phyloP scores from a whole-genome alignment of 73 alveolate genomes.

The Blepharisma stoltei region DNA sequence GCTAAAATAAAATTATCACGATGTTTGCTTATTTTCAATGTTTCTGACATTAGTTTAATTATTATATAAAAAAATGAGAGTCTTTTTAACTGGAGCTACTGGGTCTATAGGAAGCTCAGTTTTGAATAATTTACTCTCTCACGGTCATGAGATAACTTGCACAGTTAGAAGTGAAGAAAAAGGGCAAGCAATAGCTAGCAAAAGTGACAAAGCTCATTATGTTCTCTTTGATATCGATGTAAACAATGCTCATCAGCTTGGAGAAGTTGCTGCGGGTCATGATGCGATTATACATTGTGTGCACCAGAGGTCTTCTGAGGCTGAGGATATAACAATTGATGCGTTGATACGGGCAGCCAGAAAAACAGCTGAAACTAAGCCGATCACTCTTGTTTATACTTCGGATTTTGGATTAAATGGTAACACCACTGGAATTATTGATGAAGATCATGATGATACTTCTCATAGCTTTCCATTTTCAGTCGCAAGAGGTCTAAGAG shows the following conservation, averaged over 20 bases:
- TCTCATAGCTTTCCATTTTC: no score
- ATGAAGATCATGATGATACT: no score
- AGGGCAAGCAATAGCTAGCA: not conserved
- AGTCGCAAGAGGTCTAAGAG: no score
- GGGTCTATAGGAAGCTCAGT: constrained; percentile 15
- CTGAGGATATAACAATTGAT: not conserved
- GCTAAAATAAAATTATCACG: no score
- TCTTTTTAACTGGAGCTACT: constrained; percentile 9
- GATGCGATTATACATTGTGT: not conserved
- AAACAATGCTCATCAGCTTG: not conserved
- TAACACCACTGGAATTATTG: no score
- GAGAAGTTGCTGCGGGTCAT: not conserved
- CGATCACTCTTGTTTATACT: not conserved
- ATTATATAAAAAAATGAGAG: not conserved
- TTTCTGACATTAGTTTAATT: no score
- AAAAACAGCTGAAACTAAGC: not conserved
- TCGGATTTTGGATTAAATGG: not conserved
- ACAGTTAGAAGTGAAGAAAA: constrained; percentile 14
- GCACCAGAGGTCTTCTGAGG: not conserved
- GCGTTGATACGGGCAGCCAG: constrained; percentile 6
- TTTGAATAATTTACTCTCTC: not conserved
- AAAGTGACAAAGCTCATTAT: not conserved
- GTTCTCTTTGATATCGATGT: not conserved
- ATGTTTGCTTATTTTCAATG: no score
- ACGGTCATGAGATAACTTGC: not conserved